These are phyloP conservation scores for Cryptococcus sp. DNA, from an alignment of 1,284 basidiomycete species.

Conservation along the genomic window DNA sequence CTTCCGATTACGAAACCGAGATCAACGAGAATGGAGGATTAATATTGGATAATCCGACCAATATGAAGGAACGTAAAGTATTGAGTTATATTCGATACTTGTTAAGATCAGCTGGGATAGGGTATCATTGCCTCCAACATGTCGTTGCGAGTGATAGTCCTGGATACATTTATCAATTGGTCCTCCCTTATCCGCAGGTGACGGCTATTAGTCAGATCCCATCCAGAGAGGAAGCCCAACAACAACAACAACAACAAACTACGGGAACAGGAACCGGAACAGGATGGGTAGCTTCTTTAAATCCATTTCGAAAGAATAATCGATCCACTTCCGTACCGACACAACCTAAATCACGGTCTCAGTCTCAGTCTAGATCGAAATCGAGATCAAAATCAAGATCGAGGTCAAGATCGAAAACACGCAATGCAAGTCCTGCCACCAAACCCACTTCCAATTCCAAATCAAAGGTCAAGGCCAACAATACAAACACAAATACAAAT, in stretches of 20 bases:
- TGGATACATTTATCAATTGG: conserved; percentile 29
- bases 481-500: no score
- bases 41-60: conserved; percentile 41
- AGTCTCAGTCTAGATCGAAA: no score
- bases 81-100: conserved; percentile 52
- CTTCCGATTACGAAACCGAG: neutral
- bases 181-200: conserved; percentile 20
- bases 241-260: neutral
- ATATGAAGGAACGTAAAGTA: conserved; percentile 42
- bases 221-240: conserved; percentile 2
- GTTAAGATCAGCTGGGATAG: conserved; percentile 52
- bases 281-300: conserved; percentile 15
- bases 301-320: conserved; percentile 2
- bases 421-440: no score
- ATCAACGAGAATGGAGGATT: neutral
- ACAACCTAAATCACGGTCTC: conserved; percentile 8
- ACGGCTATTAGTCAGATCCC: neutral
- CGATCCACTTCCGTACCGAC: conserved; percentile 25
- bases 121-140: conserved; percentile 50
- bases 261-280: neutral
- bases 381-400: no score
- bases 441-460: no score
- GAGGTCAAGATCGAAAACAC: no score
- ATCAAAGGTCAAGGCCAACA: no score
- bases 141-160: neutral